phyloP scores from a whole-genome alignment of 2,329 filamentous ascomycete species.

The Bipolaris gigantea region DNA sequence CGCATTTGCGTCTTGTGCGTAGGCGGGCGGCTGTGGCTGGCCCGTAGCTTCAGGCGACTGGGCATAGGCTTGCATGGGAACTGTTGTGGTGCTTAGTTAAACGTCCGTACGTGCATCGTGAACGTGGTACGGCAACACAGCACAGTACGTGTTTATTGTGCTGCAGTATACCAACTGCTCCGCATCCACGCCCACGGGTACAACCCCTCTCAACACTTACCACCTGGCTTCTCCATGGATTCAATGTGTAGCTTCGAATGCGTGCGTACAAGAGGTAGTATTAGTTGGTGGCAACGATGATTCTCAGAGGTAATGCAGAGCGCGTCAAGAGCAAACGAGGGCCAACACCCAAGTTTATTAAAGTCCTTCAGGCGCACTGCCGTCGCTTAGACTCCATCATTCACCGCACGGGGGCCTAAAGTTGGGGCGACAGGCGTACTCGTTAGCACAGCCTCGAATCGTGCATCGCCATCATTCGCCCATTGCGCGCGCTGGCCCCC shows the following conservation, averaged over 20 bases:
- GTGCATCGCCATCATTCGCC: slow-evolving; percentile 15
- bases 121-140: background rate
- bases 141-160: no score
- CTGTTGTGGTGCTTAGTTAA: slow-evolving; percentile 23
- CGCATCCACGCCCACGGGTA: background rate
- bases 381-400: slow-evolving; percentile 6
- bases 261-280: background rate
- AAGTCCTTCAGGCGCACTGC: slow-evolving; percentile 21
- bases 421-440: slow-evolving; percentile 1
- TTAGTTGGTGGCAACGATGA: background rate
- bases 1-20: slow-evolving; percentile 26
- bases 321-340: background rate
- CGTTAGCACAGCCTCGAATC: slow-evolving; percentile 25
- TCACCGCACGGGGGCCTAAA: slow-evolving; percentile 12
- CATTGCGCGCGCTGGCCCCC: slow-evolving; percentile 1
- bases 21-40: slow-evolving; percentile 21
- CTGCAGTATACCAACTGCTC: background rate
- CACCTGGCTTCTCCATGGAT: slow-evolving; percentile 43
- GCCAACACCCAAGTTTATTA: slow-evolving; percentile 8
- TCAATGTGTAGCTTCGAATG: background rate
- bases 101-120: background rate
- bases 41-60: slow-evolving; percentile 35
- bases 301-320: background rate
- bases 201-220: slow-evolving; percentile 25
- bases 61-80: slow-evolving; percentile 45